Conservation (phyloP, 257 asterid genomes). For the Ajuga chamaepitys region DNA sequence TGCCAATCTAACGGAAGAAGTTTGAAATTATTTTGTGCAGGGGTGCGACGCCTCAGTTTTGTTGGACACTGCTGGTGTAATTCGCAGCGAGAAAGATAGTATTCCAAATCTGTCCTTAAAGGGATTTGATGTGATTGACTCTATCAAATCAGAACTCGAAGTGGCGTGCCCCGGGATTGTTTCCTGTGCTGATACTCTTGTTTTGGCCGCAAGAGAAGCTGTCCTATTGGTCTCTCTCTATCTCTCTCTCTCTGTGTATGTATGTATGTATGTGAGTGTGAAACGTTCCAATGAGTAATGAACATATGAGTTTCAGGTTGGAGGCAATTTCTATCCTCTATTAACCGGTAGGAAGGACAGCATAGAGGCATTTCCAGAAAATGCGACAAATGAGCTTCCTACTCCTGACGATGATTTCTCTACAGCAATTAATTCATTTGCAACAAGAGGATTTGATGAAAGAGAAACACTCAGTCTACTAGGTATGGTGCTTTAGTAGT, state of each 20-base stretch:
- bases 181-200: constrained; percentile 72
- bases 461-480: constrained; percentile 56
- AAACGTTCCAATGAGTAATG: background rate
- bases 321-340: constrained; percentile 82
- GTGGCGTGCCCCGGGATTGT: constrained; percentile 65
- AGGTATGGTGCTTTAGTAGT: constrained; percentile 30
- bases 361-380: constrained; percentile 19
- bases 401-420: constrained; percentile 41
- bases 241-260: background rate
- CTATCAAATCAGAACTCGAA: constrained; percentile 49
- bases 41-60: constrained; percentile 83
- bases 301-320: constrained; percentile 51
- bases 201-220: constrained; percentile 77
- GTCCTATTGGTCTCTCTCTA: constrained; percentile 42
- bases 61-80: constrained; percentile 44
- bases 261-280: background rate
- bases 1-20: background rate
- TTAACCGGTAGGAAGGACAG: constrained; percentile 69
- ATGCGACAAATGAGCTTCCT: constrained; percentile 49
- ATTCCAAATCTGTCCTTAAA: constrained; percentile 46
- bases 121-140: constrained; percentile 50
- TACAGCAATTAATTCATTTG: constrained; percentile 28
- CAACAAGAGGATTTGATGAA: constrained; percentile 51
- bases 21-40: constrained; percentile 19
- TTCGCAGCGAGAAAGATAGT: constrained; percentile 46